Conservation (phyloP, 805 yeast genomes). For the Saccharomycopsis synnaedendra region DNA sequence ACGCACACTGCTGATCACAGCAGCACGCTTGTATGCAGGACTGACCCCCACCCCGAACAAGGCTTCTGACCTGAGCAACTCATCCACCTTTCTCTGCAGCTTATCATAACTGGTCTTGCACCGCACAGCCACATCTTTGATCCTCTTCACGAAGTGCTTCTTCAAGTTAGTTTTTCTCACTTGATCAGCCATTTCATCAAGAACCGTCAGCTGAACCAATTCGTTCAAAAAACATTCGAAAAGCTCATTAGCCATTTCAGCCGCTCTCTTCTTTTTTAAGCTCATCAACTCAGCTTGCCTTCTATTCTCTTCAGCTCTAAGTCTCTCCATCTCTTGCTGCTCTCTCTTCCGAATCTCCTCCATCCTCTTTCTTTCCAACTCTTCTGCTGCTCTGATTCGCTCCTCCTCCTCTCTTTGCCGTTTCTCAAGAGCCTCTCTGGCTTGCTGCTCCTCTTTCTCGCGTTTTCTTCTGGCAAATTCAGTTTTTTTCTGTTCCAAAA, state of each 20-base stretch:
- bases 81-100: conserved; percentile 30
- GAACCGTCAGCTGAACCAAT: conserved; percentile 20
- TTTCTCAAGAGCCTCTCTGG: neutral
- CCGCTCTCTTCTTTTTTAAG: neutral
- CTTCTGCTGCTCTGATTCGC: neutral
- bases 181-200: conserved; percentile 35
- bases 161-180: conserved; percentile 26
- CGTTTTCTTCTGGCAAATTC: neutral
- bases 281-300: conserved; percentile 2
- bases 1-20: conserved; percentile 1
- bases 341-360: neutral
- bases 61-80: conserved; percentile 25
- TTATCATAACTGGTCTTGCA: conserved; percentile 20
- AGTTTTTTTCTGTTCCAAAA: neutral
- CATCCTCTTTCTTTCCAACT: conserved; percentile 1
- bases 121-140: conserved; percentile 23
- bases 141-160: conserved; percentile 21
- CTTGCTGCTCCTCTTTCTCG: neutral
- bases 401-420: neutral
- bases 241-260: conserved; percentile 22
- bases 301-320: conserved; percentile 8
- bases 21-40: conserved; percentile 4
- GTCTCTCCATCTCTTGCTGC: neutral
- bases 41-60: conserved; percentile 25
- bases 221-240: conserved; percentile 9